A percentile compares a stretch with the other conserved stretches of the same genome.
These are phyloP conservation scores for Pythium coloratum DNA, from an alignment of 352 stramenopile species.

Conservation along the genomic window DNA sequence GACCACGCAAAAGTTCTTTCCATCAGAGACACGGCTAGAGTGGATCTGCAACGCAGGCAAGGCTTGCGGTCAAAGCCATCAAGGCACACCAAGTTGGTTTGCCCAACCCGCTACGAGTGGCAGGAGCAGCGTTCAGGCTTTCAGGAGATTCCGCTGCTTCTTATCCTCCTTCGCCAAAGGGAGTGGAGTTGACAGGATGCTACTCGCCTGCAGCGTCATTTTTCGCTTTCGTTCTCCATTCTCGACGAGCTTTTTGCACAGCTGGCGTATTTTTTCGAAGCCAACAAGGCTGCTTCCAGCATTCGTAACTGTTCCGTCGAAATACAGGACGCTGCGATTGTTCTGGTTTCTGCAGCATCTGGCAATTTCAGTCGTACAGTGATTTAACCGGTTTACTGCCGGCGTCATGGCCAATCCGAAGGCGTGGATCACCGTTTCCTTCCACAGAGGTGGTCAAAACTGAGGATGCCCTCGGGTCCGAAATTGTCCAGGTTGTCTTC, in stretches of 20 bases:
- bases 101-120: background rate
- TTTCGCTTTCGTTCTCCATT: background rate
- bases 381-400: background rate
- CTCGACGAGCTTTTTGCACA: background rate
- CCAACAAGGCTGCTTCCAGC: background rate
- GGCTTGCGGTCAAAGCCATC: no score
- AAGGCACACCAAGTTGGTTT: no score
- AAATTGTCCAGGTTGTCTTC: slow-evolving; percentile 9
- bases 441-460: slow-evolving; percentile 16
- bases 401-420: background rate
- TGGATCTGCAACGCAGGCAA: background rate
- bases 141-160: no score
- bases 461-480: slow-evolving; percentile 11
- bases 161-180: background rate
- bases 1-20: slow-evolving; percentile 9
- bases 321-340: slow-evolving; percentile 5
- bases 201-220: background rate
- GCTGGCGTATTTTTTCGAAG: slow-evolving; percentile 21
- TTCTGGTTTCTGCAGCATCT: slow-evolving; percentile 30
- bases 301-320: slow-evolving; percentile 15
- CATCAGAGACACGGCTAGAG: background rate
- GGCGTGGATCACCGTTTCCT: slow-evolving; percentile 16
- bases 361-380: slow-evolving; percentile 4
- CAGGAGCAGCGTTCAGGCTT: no score
- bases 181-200: background rate